Percentiles rank a stretch among this genome's conserved stretches.
phyloP scores from a whole-genome alignment of 176 grass and related monocot genomes.

The Themeda triandra region DNA sequence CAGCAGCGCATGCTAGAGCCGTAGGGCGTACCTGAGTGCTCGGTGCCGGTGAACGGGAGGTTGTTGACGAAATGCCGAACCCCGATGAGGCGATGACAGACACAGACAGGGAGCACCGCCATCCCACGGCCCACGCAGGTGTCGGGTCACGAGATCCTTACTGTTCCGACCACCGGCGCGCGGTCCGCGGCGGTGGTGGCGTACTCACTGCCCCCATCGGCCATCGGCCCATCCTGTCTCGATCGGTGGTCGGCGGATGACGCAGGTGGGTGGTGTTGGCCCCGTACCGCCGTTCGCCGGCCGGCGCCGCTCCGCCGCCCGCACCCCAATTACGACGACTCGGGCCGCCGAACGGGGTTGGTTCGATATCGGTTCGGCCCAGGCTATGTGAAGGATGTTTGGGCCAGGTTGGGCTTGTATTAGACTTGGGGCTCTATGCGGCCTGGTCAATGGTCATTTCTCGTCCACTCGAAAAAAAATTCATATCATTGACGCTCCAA shows the following conservation, averaged over 20 bases:
- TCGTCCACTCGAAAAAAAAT: too few species aligned
- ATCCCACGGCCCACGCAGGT: too few species aligned
- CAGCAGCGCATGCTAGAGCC: background rate
- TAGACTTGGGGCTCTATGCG: background rate
- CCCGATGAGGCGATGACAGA: background rate
- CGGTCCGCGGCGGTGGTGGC: background rate
- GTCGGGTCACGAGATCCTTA: background rate
- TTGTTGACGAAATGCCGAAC: constrained; percentile 4
- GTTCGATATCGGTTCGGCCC: background rate
- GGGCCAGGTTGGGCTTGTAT: background rate
- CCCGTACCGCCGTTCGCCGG: too few species aligned
- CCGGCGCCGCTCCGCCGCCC: too few species aligned
- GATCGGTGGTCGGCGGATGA: background rate
- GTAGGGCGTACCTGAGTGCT: background rate
- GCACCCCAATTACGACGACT: background rate
- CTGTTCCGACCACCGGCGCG: background rate
- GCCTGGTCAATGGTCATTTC: too few species aligned
- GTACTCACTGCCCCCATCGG: background rate
- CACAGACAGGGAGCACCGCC: background rate
- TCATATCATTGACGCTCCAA: too few species aligned
- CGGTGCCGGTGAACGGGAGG: background rate
- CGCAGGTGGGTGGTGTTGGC: background rate
- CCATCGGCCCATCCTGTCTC: background rate
- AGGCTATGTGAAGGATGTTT: background rate
- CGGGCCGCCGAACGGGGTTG: background rate